A percentile compares a stretch with the other conserved stretches of the same genome.
Evolutionary conservation across 2,329 filamentous ascomycete species (phyloP).

Genomic region (Orbilia blumenaviensis): DNA sequence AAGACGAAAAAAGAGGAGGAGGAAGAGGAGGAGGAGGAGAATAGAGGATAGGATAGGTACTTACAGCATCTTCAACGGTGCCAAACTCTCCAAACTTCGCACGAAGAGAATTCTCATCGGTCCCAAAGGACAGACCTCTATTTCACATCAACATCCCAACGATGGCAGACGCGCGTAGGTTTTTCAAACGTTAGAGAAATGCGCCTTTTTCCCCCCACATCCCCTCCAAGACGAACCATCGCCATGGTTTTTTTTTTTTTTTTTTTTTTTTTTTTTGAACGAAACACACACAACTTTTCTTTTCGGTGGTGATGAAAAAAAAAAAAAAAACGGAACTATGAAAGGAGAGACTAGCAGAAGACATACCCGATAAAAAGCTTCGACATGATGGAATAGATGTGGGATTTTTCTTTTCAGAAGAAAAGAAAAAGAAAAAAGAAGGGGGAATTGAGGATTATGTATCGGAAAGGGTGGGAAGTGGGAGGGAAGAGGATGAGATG

Average conservation of each 20-base stretch:
- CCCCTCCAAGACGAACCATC: no score
- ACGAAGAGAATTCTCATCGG: constrained; percentile 84
- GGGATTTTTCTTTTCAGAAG: no score
- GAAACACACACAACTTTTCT: no score
- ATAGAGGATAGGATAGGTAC: constrained; percentile 61
- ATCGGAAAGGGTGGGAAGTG: neutral
- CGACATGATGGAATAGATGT: constrained; percentile 76
- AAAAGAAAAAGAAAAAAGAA: no score
- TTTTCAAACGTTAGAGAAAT: no score
- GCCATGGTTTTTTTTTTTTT: no score
- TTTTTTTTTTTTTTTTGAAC: no score
- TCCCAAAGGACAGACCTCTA: constrained; percentile 98
- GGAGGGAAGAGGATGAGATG: no score
- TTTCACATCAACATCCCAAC: constrained; percentile 26
- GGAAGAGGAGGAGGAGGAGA: constrained; percentile 34
- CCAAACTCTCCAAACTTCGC: constrained; percentile 94
- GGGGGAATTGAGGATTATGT: no score
- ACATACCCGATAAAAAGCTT: constrained; percentile 95
- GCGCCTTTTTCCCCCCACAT: no score
- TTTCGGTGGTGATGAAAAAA: neutral
- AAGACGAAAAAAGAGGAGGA: neutral
- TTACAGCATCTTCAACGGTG: constrained; percentile 90
- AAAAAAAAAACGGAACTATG: constrained; percentile 14
- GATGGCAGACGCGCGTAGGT: neutral
- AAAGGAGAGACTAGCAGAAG: constrained; percentile 37